A percentile compares a stretch with the other conserved stretches of the same genome.
phyloP scores from a whole-genome alignment of 352 stramenopile species.

The Globisporangium apiculatum region DNA sequence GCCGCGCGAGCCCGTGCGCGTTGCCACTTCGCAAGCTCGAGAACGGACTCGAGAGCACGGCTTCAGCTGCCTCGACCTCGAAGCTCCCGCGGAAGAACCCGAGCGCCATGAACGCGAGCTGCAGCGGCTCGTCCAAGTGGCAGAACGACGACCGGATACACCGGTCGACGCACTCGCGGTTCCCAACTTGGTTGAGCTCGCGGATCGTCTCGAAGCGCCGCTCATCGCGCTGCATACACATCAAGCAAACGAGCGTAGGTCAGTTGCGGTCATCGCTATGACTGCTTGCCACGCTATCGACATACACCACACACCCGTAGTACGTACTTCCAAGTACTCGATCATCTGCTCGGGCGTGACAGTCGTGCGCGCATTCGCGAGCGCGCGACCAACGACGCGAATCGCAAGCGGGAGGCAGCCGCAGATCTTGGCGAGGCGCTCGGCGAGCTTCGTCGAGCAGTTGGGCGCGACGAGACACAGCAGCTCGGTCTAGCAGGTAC shows the following conservation, averaged over 20 bases:
- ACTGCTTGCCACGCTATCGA: not conserved
- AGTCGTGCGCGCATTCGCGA: slow-evolving; percentile 69
- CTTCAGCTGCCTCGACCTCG: slow-evolving; percentile 56
- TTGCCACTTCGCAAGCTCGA: slow-evolving; percentile 12
- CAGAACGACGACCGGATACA: slow-evolving; percentile 81
- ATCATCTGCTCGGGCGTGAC: slow-evolving; percentile 78
- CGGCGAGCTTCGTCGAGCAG: slow-evolving; percentile 52
- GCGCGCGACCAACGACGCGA: slow-evolving; percentile 62
- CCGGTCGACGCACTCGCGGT: slow-evolving; percentile 73
- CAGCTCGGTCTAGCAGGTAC: slow-evolving; percentile 46
- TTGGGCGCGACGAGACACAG: slow-evolving; percentile 56
- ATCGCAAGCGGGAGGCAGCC: slow-evolving; percentile 78
- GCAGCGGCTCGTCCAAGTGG: slow-evolving; percentile 59
- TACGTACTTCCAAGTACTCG: slow-evolving; percentile 52
- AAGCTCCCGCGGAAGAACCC: slow-evolving; percentile 79
- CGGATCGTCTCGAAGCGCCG: slow-evolving; percentile 67
- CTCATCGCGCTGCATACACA: slow-evolving; percentile 36
- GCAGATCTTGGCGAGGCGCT: slow-evolving; percentile 63
- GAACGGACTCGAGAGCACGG: slow-evolving; percentile 53
- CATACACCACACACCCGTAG: not conserved
- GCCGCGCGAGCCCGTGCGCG: not conserved
- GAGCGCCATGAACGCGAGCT: slow-evolving; percentile 77
- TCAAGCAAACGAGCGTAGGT: not conserved
- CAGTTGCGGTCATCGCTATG: too few species aligned
- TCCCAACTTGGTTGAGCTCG: slow-evolving; percentile 62